Conservation (phyloP, 441 rosid species). For the Euphorbia celastroides region DNA sequence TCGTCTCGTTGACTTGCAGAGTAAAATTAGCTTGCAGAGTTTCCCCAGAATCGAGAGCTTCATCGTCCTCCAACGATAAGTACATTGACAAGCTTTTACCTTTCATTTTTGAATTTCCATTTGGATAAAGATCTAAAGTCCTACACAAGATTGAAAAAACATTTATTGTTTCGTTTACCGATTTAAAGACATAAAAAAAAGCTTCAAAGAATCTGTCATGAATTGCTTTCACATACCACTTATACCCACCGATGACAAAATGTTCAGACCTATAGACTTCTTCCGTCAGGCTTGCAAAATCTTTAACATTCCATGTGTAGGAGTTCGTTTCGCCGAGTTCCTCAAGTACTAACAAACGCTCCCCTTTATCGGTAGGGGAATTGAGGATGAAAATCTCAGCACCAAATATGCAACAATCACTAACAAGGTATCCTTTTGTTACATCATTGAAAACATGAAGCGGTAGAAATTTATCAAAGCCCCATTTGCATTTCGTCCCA, state of each 20-base stretch:
- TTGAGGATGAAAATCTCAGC: constrained; percentile 23
- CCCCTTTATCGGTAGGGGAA: constrained; percentile 17
- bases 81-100: neutral
- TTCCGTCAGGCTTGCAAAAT: neutral
- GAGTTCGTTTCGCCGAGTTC: neutral
- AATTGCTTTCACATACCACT: no score
- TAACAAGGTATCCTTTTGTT: constrained; percentile 26
- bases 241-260: no score
- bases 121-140: neutral
- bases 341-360: neutral
- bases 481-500: constrained; percentile 13
- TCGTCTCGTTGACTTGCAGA: neutral
- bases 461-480: constrained; percentile 18
- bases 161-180: neutral
- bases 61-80: neutral
- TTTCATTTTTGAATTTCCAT: neutral
- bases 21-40: neutral
- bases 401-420: no score
- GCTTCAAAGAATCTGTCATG: no score
- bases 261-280: neutral
- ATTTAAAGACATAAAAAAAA: neutral
- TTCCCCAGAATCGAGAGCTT: neutral
- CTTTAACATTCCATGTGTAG: neutral
- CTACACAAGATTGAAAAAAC: neutral
- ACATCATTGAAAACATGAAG: constrained; percentile 21